Conservation (phyloP, 768 basidiomycete species). For the Suillus luteus region DNA sequence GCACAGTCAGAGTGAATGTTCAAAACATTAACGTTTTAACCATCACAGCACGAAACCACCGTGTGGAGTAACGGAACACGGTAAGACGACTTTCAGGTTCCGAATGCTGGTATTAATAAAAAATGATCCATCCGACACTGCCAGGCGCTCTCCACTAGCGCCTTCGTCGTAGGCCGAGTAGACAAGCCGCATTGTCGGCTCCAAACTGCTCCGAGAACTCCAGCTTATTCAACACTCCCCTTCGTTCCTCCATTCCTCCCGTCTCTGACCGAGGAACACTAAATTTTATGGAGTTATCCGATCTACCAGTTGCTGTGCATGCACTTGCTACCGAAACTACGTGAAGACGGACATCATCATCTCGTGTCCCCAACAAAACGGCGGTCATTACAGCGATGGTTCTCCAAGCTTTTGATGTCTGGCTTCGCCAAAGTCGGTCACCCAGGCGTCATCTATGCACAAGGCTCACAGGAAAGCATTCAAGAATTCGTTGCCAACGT, state of each 20-base stretch:
- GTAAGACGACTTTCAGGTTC: too few relatives aligned
- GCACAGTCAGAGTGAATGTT: too few relatives aligned
- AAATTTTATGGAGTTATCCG: constrained; percentile 48
- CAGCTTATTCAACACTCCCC: too few relatives aligned
- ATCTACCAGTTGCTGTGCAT: constrained; percentile 59
- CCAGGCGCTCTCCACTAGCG: too few relatives aligned
- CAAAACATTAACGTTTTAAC: too few relatives aligned
- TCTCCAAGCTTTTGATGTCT: constrained; percentile 49
- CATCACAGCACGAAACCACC: too few relatives aligned
- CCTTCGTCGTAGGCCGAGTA: too few relatives aligned
- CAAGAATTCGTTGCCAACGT: constrained; percentile 68
- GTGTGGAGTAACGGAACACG: too few relatives aligned
- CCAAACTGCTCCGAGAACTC: too few relatives aligned
- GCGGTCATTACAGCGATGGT: constrained; percentile 56
- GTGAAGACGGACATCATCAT: constrained; percentile 53
- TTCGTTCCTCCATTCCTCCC: too few relatives aligned
- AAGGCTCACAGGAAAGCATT: constrained; percentile 52
- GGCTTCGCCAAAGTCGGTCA: constrained; percentile 79
- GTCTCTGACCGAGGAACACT: not conserved
- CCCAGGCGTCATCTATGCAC: constrained; percentile 73
- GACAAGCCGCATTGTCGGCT: not conserved
- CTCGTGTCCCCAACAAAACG: constrained; percentile 65
- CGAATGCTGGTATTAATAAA: too few relatives aligned
- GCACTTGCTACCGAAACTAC: constrained; percentile 59
- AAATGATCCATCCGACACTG: too few relatives aligned